These are phyloP conservation scores for Neopestalotiopsis clavispora DNA, from an alignment of 2,329 filamentous ascomycete species.

Conservation along the genomic window DNA sequence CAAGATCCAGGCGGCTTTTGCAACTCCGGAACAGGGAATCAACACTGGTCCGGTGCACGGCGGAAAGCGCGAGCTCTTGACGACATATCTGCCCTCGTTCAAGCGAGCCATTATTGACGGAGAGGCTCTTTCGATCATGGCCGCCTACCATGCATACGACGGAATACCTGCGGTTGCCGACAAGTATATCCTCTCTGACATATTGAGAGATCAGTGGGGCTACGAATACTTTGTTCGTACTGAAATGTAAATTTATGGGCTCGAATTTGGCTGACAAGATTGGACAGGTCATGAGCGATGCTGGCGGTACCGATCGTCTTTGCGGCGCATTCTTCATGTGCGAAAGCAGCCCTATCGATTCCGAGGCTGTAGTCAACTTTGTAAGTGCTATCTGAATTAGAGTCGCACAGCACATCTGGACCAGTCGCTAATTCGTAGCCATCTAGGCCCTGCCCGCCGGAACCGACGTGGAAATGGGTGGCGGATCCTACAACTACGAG, in stretches of 20 bases:
- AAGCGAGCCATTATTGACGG: slow-evolving; percentile 74
- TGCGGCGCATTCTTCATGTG: slow-evolving; percentile 70
- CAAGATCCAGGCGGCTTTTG: slow-evolving; percentile 58
- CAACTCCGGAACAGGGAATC: slow-evolving; percentile 71
- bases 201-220: slow-evolving; percentile 74
- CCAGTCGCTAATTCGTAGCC: neutral
- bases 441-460: slow-evolving; percentile 66
- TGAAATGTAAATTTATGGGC: neutral
- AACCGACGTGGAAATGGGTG: slow-evolving; percentile 78
- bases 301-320: slow-evolving; percentile 72
- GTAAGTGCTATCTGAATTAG: slow-evolving; percentile 35
- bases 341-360: slow-evolving; percentile 62
- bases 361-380: slow-evolving; percentile 66
- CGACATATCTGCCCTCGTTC: slow-evolving; percentile 63
- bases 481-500: slow-evolving; percentile 73
- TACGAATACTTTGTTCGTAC: slow-evolving; percentile 69
- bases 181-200: slow-evolving; percentile 68
- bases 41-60: slow-evolving; percentile 67
- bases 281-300: slow-evolving; percentile 61
- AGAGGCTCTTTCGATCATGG: slow-evolving; percentile 73
- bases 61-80: slow-evolving; percentile 58
- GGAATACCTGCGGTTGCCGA: slow-evolving; percentile 72
- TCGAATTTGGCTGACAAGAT: neutral
- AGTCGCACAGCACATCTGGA: neutral
- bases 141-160: slow-evolving; percentile 76